Conservation (phyloP, 306 rosid species). For the Luffa aegyptiaca region DNA sequence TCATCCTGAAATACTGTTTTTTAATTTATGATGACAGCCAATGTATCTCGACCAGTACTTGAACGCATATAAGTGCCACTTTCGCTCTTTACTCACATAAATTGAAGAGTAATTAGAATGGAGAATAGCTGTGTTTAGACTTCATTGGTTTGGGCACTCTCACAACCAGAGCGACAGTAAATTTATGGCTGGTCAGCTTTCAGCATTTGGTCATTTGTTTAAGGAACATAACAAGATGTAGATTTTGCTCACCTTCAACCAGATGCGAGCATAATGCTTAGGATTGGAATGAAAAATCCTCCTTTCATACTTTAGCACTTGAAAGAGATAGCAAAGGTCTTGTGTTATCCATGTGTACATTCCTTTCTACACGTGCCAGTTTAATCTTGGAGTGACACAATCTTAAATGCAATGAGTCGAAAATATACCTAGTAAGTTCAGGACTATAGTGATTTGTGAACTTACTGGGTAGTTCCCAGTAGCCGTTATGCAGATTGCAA, state of each 20-base stretch:
- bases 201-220: constrained; percentile 67
- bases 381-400: constrained; percentile 75
- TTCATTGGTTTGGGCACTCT: not conserved
- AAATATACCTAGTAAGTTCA: constrained; percentile 76
- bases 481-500: constrained; percentile 70
- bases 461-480: constrained; percentile 74
- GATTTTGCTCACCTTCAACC: constrained; percentile 80
- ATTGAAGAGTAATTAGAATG: not conserved
- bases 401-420: constrained; percentile 79
- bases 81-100: not conserved
- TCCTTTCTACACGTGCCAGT: constrained; percentile 88
- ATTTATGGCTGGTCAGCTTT: constrained; percentile 92
- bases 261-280: constrained; percentile 78
- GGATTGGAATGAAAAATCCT: constrained; percentile 90
- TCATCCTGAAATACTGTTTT: not conserved
- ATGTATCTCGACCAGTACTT: not conserved
- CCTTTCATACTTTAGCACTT: constrained; percentile 89
- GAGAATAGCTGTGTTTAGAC: not conserved
- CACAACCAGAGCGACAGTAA: constrained; percentile 70
- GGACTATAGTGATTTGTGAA: constrained; percentile 56
- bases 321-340: constrained; percentile 73
- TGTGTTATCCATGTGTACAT: constrained; percentile 86
- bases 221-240: constrained; percentile 45
- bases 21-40: not conserved
- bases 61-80: not conserved